These are phyloP conservation scores for Fusarium burgessii DNA, from an alignment of 2,329 filamentous ascomycete species.

Conservation along the genomic window DNA sequence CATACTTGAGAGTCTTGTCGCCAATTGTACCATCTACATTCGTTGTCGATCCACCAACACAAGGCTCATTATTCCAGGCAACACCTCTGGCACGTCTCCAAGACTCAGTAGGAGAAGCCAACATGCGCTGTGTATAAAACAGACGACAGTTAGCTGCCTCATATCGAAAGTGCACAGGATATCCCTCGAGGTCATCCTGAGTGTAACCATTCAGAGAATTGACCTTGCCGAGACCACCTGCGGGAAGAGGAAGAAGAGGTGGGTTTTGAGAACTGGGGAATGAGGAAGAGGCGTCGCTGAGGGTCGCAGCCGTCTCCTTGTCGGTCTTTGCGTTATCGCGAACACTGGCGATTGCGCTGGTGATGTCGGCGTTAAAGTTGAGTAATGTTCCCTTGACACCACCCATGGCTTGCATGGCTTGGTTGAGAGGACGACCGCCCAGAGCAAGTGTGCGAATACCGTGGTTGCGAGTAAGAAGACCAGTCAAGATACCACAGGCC, in stretches of 20 bases:
- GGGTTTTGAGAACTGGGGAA: slow-evolving; percentile 29
- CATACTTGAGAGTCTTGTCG: slow-evolving; percentile 29
- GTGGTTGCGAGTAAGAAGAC: slow-evolving; percentile 51
- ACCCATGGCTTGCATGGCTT: slow-evolving; percentile 72
- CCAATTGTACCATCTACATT: slow-evolving; percentile 36
- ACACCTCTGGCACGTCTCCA: slow-evolving; percentile 56
- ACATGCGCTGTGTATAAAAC: slow-evolving; percentile 67
- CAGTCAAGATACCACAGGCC: slow-evolving; percentile 45
- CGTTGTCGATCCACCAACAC: slow-evolving; percentile 38
- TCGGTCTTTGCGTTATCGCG: slow-evolving; percentile 24
- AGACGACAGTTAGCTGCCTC: slow-evolving; percentile 71
- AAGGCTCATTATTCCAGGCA: slow-evolving; percentile 34
- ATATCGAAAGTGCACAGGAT: slow-evolving; percentile 66
- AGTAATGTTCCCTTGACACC: slow-evolving; percentile 68
- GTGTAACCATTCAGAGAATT: slow-evolving; percentile 40
- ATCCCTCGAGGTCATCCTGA: slow-evolving; percentile 39
- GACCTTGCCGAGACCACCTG: slow-evolving; percentile 30
- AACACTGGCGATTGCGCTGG: slow-evolving; percentile 7
- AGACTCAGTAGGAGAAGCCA: slow-evolving; percentile 61
- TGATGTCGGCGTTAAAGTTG: slow-evolving; percentile 28
- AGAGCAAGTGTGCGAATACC: slow-evolving; percentile 58
- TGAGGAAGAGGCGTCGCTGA: slow-evolving; percentile 20
- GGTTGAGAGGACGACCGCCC: slow-evolving; percentile 68
- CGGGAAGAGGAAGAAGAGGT: slow-evolving; percentile 53
- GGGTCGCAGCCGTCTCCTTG: slow-evolving; percentile 7